phyloP scores from a whole-genome alignment of 495 filamentous ascomycete genomes.

The Baudoinia panamericana region DNA sequence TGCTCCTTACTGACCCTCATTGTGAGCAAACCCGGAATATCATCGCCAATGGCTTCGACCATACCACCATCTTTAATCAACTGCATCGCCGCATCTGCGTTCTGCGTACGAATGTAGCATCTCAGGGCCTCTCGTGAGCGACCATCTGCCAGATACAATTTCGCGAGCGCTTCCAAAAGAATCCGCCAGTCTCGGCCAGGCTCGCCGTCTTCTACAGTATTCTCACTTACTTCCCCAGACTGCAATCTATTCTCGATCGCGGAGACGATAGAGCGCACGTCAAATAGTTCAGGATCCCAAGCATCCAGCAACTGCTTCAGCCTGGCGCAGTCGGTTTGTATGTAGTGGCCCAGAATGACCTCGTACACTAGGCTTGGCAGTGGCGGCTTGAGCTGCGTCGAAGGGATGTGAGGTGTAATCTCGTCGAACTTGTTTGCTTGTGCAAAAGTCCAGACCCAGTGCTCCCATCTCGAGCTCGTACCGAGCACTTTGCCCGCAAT shows the following conservation, averaged over 20 bases:
- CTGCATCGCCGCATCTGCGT: constrained; percentile 76
- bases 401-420: constrained; percentile 72
- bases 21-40: constrained; percentile 77
- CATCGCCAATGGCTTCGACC: constrained; percentile 65
- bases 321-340: constrained; percentile 50
- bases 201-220: constrained; percentile 52
- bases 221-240: constrained; percentile 51
- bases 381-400: constrained; percentile 56
- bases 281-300: constrained; percentile 79
- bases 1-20: constrained; percentile 69
- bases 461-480: constrained; percentile 75
- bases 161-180: constrained; percentile 69
- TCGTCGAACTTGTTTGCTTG: constrained; percentile 74
- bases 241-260: constrained; percentile 63
- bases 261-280: constrained; percentile 52
- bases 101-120: constrained; percentile 80
- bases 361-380: constrained; percentile 79
- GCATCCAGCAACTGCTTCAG: constrained; percentile 67
- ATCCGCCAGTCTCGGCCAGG: constrained; percentile 69
- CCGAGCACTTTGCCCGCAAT: constrained; percentile 68
- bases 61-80: constrained; percentile 74
- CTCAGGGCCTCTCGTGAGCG: constrained; percentile 69
- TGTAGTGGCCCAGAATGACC: constrained; percentile 71
- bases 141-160: constrained; percentile 64
- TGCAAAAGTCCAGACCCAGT: constrained; percentile 86